Base-by-base conservation (phyloP, 2,329 filamentous ascomycete species). In the Fusarium torulosum region DNA sequence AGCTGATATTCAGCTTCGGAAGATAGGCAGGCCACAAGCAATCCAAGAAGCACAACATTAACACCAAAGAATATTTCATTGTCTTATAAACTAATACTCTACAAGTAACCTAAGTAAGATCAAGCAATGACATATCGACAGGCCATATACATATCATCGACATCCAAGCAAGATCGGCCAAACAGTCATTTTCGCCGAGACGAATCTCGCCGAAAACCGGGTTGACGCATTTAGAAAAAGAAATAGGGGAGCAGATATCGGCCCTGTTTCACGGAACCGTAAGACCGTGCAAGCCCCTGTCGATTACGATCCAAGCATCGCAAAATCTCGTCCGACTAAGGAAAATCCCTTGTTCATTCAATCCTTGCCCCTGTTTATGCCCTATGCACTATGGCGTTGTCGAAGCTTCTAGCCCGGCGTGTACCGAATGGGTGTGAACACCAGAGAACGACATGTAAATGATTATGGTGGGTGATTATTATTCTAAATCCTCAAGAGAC, bases 221-320 rank as follows among this genome's bases (percentile, higher is more conserved):
- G 44, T 37, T 4, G 23, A 46, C 27, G 14, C 8, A 31, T 63
- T 46, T 43, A 27, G 41, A 52, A 63, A 63, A 64, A 41, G 41
- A 52, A 63, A 63, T 59, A 41, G 52, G 41, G 45, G 59, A 64
- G 52, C 52, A 46, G 51, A 27, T 42, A 59, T 63, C 52, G 60
- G 60, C 59, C 59, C 59, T 63, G 59, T 64, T 63, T 59, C 59
- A 64, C 20, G 53, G 52, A 64, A 56, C 21, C 38, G 40, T 45
- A 64, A 63, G 52, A 42, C 59, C 59, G 45, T 63, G 59, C 20
- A 19, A 29, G 37, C 6, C 40, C 59, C 40, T 63, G 58, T 10
- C 21, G 35, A 25, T 59, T 63, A 25, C 45, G 59, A 59, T 47
- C 44, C 52, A 46, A 11, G 59, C 19, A 58, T 58, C 14, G 37